phyloP scores from a whole-genome alignment of 495 filamentous ascomycete species.

The Podospora australis region DNA sequence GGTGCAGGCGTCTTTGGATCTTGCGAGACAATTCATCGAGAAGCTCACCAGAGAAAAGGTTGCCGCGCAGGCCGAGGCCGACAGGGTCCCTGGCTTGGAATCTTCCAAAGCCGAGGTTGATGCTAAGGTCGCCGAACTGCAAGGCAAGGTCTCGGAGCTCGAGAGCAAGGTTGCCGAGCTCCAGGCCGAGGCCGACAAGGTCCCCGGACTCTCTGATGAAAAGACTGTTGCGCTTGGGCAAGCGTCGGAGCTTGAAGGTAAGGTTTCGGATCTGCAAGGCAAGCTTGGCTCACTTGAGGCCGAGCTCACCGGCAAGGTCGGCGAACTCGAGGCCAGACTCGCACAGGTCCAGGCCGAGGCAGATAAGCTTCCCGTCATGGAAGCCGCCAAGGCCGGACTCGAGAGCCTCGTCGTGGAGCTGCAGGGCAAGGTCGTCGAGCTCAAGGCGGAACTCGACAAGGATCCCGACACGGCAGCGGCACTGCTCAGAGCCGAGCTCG shows the following conservation, averaged over 20 bases:
- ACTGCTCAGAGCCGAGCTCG: slow-evolving; percentile 22
- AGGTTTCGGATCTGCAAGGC: slow-evolving; percentile 20
- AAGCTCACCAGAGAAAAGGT: slow-evolving; percentile 28
- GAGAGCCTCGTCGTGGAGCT: slow-evolving; percentile 18
- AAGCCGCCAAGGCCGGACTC: slow-evolving; percentile 26
- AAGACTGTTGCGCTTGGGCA: slow-evolving; percentile 23
- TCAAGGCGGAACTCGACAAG: slow-evolving; percentile 20
- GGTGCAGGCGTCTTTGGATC: slow-evolving; percentile 16
- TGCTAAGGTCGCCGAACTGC: slow-evolving; percentile 21
- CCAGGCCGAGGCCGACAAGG: slow-evolving; percentile 22
- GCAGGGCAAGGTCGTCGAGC: slow-evolving; percentile 19
- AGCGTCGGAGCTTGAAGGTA: slow-evolving; percentile 24
- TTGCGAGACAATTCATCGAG: slow-evolving; percentile 19
- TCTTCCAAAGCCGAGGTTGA: slow-evolving; percentile 19
- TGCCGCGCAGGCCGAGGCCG: slow-evolving; percentile 24
- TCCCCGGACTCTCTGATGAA: slow-evolving; percentile 17
- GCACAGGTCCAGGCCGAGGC: slow-evolving; percentile 24
- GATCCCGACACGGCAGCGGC: slow-evolving; percentile 21
- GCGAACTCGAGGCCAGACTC: slow-evolving; percentile 16
- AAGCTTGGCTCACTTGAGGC: slow-evolving; percentile 25
- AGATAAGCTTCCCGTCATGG: slow-evolving; percentile 26
- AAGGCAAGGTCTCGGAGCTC: slow-evolving; percentile 14
- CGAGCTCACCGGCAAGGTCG: slow-evolving; percentile 20
- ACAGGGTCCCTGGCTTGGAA: slow-evolving; percentile 16
- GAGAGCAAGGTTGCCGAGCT: slow-evolving; percentile 17